Evolutionary conservation across 352 stramenopile genomes (phyloP).

Genomic region (Phytophthora pini): DNA sequence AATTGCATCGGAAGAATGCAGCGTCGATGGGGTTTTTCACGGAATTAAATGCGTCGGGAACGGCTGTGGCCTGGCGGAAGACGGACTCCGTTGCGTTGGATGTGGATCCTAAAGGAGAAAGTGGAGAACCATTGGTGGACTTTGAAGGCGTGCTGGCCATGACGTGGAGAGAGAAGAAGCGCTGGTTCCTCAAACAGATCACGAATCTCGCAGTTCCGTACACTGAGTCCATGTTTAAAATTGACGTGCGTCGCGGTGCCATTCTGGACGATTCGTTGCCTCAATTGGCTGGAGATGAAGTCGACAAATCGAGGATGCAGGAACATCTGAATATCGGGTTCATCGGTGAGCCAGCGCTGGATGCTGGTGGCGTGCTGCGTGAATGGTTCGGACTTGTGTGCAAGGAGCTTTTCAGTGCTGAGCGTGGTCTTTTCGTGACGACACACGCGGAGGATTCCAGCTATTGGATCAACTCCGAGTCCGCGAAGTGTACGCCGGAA

Average conservation of each 20-base stretch:
- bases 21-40: slow-evolving; percentile 76
- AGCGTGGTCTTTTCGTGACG: slow-evolving; percentile 71
- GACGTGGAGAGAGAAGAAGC: slow-evolving; percentile 75
- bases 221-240: slow-evolving; percentile 65
- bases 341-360: slow-evolving; percentile 69
- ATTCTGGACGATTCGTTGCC: slow-evolving; percentile 76
- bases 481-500: slow-evolving; percentile 44
- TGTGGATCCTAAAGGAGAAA: slow-evolving; percentile 39
- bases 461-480: slow-evolving; percentile 85
- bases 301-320: slow-evolving; percentile 42
- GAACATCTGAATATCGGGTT: slow-evolving; percentile 85
- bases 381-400: slow-evolving; percentile 85
- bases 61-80: slow-evolving; percentile 54
- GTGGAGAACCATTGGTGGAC: slow-evolving; percentile 46
- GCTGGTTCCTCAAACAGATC: slow-evolving; percentile 81
- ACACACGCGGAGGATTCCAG: slow-evolving; percentile 81
- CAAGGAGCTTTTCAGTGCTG: slow-evolving; percentile 77
- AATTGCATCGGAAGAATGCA: slow-evolving; percentile 81
- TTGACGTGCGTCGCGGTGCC: slow-evolving; percentile 58
- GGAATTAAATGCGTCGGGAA: slow-evolving; percentile 56
- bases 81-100: slow-evolving; percentile 56
- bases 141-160: slow-evolving; percentile 77
- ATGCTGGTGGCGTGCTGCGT: slow-evolving; percentile 78
- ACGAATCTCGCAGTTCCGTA: slow-evolving; percentile 60
- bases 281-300: slow-evolving; percentile 42